These are phyloP conservation scores for Aphanomyces cochlioides DNA, from an alignment of 352 stramenopile species.

Conservation along the genomic window DNA sequence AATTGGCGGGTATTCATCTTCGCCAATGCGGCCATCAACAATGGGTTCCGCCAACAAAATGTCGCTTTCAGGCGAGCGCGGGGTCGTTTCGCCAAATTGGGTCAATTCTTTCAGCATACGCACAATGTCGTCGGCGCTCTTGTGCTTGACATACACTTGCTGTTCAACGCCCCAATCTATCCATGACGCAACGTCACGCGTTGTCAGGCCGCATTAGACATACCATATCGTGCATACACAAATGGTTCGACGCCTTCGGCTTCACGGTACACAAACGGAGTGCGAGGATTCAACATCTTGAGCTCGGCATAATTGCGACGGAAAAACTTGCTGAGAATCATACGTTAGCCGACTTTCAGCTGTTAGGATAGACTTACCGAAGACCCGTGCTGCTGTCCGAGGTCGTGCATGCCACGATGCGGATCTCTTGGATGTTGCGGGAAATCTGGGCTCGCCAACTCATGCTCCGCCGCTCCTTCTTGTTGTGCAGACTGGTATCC, in stretches of 20 bases:
- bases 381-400: conserved; percentile 79
- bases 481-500: conserved; percentile 10
- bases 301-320: conserved; percentile 83
- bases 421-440: conserved; percentile 75
- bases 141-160: conserved; percentile 77
- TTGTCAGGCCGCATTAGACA: conserved; percentile 13
- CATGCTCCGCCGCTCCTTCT: conserved; percentile 39
- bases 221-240: conserved; percentile 78
- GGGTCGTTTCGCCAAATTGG: conserved; percentile 60
- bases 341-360: not conserved
- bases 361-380: conserved; percentile 44
- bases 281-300: conserved; percentile 84
- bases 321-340: conserved; percentile 66
- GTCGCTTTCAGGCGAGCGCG: conserved; percentile 85
- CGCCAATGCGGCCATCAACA: conserved; percentile 59
- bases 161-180: conserved; percentile 80
- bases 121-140: conserved; percentile 80
- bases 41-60: conserved; percentile 66
- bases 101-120: conserved; percentile 71
- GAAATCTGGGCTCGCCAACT: conserved; percentile 88
- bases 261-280: conserved; percentile 81
- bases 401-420: conserved; percentile 79
- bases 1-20: conserved; percentile 71
- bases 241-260: conserved; percentile 86
- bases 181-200: not conserved